Evolutionary conservation across 2,329 filamentous ascomycete genomes (phyloP), one percentile per base, ranked within the genome.

Genomic region (Clarireedia sp.): DNA sequence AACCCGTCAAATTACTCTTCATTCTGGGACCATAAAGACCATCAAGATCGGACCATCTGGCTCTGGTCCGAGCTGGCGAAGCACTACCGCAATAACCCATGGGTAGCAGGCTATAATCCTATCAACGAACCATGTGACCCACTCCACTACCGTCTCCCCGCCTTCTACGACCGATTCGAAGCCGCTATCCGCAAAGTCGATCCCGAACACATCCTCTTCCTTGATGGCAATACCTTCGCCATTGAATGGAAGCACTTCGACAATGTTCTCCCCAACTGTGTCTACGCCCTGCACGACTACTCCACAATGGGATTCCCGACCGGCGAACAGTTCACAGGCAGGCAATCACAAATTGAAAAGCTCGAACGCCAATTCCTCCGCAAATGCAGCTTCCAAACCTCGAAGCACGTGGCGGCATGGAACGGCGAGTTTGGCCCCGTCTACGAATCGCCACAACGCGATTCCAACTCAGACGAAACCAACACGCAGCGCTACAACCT

Each of bases 241-340:
- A 78, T 78, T 68, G 76, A 81, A 61, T 77, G 75, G 62, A 69
- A 69, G 12, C 69, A 65, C 6, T 77, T 75, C 54, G 65, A 70
- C 5, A 62, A 70, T 3, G 66, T 72, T 0, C 66, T 79, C 0
- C 75, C 75, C 0, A 78, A 78, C 57, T 68, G 71, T 2, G 78
- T 78, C 0, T 81, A 80, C 61, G 71, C 74, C 4, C 70, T 78
- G 44, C 78, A 81, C 60, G 78, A 81, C 60, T 81, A 81, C 60
- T 72, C 72, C 40, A 64, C 70, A 57, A 74, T 76, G 63, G 79
- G 78, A 0, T 81, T 81, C 57, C 78, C 62, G 3, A 55, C 60
- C 64, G 60, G 67, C 58, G 72, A 75, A 47, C 68, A 65, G 3
- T 81, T 74, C 52, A 69, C 68, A 0, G 72, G 74, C 5, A 73